These are phyloP conservation scores for Aegilops speltoides DNA, from an alignment of 176 grass and related monocot species.

Conservation along the genomic window DNA sequence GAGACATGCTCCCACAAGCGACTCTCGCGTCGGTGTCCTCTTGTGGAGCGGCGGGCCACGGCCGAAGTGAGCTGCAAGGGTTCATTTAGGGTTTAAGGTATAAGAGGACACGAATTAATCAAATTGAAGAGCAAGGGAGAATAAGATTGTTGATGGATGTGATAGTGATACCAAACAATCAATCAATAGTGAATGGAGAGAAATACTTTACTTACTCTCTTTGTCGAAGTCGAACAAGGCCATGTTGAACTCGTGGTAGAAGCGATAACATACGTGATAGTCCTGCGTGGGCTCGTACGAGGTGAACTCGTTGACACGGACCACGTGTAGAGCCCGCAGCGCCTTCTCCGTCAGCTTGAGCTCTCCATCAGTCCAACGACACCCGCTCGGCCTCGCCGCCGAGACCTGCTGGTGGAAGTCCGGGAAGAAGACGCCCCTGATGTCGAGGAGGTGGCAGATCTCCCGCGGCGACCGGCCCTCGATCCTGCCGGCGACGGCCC, in stretches of 20 bases:
- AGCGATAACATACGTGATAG: neutral
- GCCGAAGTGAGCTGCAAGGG: neutral
- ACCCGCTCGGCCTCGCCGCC: no score
- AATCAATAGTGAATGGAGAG: neutral
- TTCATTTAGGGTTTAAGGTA: neutral
- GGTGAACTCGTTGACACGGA: neutral
- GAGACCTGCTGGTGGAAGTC: no score
- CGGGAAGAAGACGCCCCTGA: no score
- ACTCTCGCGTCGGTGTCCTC: neutral
- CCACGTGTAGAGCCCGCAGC: neutral
- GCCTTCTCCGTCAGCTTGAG: neutral
- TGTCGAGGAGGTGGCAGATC: no score
- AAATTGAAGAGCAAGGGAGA: no score
- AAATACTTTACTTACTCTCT: neutral
- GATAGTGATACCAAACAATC: neutral
- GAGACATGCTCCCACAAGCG: neutral
- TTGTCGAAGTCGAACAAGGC: neutral
- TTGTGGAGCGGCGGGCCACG: neutral
- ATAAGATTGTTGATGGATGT: neutral
- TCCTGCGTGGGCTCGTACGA: neutral
- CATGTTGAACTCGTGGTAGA: neutral
- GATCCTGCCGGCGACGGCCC: no score
- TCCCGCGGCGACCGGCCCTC: no score
- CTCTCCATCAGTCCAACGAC: neutral
- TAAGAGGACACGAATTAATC: neutral